Evolutionary conservation across 257 asterid species (phyloP).

Genomic region (Solanum paucissectum): DNA sequence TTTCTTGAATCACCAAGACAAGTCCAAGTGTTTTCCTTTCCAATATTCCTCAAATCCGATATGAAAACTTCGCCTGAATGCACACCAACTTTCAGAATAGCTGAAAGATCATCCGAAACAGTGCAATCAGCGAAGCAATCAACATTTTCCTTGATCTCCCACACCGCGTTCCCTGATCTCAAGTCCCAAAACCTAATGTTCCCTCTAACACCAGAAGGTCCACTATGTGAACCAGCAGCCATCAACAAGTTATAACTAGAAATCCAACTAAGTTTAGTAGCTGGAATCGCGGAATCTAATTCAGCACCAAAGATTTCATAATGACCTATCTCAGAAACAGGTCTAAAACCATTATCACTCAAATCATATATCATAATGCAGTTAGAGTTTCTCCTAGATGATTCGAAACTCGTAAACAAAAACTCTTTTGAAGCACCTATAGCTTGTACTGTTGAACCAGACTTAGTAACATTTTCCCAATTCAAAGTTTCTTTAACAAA

Average conservation of each 20-base stretch:
- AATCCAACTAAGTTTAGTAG: conserved; percentile 77
- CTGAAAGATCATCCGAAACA: conserved; percentile 30
- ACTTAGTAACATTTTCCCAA: conserved; percentile 92
- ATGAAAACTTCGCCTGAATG: conserved; percentile 69
- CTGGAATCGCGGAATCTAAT: conserved; percentile 77
- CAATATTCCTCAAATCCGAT: conserved; percentile 61
- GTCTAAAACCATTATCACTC: conserved; percentile 28
- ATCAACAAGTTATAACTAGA: conserved; percentile 61
- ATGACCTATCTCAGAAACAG: conserved; percentile 56
- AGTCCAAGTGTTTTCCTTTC: conserved; percentile 41
- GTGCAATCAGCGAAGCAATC: conserved; percentile 90
- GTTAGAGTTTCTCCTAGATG: conserved; percentile 73
- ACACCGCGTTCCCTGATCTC: conserved; percentile 55
- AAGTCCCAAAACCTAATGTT: conserved; percentile 78
- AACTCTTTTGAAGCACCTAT: conserved; percentile 58
- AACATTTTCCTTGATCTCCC: conserved; percentile 60
- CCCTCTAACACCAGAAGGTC: conserved; percentile 75
- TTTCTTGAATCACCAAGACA: conserved; percentile 65
- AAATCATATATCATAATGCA: conserved; percentile 79
- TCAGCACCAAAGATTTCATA: conserved; percentile 87
- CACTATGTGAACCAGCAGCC: conserved; percentile 96
- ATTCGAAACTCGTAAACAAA: conserved; percentile 85
- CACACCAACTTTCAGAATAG: conserved; percentile 72
- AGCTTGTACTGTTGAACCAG: conserved; percentile 82
- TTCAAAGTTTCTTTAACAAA: conserved; percentile 47